Conservation (phyloP, 2,329 filamentous ascomycete species). For the Triangularia setosa region DNA sequence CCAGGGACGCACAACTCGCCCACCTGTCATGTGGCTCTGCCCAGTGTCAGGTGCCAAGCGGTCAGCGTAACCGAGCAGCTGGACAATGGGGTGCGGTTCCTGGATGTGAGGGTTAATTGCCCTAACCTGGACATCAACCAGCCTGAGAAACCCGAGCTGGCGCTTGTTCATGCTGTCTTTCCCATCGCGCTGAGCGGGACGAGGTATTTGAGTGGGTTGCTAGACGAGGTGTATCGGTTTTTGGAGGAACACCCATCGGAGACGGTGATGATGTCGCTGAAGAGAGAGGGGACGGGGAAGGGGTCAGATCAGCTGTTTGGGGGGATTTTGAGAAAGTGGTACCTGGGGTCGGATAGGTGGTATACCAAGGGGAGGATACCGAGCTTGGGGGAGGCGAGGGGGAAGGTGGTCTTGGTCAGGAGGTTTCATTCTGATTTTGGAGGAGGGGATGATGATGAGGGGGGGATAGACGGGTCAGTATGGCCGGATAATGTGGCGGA, state of each 20-base stretch:
- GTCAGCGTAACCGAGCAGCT: constrained; percentile 75
- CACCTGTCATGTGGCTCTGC: constrained; percentile 77
- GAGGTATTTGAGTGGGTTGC: constrained; percentile 72
- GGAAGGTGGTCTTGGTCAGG: constrained; percentile 78
- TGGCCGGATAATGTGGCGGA: constrained; percentile 92
- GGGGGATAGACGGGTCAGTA: constrained; percentile 56
- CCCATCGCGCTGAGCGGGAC: constrained; percentile 78
- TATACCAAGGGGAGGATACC: constrained; percentile 64
- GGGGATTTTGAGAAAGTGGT: constrained; percentile 68
- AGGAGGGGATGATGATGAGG: constrained; percentile 39
- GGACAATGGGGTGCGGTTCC: constrained; percentile 85
- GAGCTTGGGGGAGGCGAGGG: constrained; percentile 71
- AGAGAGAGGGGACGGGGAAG: constrained; percentile 82
- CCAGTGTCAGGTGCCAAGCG: constrained; percentile 89
- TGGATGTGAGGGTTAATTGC: constrained; percentile 73
- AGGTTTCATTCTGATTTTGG: constrained; percentile 64
- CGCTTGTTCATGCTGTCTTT: constrained; percentile 86
- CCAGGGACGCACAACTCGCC: constrained; percentile 96
- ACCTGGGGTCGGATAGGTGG: constrained; percentile 64
- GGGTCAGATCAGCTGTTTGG: constrained; percentile 76
- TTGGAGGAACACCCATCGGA: constrained; percentile 75
- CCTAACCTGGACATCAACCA: constrained; percentile 3
- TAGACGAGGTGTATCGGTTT: constrained; percentile 69
- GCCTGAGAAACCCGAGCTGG: constrained; percentile 52
- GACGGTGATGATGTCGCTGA: constrained; percentile 79